Evolutionary conservation across 2,329 filamentous ascomycete genomes (phyloP), one percentile per base, ranked within the genome.

Genomic region (Hypomyces perniciosus): DNA sequence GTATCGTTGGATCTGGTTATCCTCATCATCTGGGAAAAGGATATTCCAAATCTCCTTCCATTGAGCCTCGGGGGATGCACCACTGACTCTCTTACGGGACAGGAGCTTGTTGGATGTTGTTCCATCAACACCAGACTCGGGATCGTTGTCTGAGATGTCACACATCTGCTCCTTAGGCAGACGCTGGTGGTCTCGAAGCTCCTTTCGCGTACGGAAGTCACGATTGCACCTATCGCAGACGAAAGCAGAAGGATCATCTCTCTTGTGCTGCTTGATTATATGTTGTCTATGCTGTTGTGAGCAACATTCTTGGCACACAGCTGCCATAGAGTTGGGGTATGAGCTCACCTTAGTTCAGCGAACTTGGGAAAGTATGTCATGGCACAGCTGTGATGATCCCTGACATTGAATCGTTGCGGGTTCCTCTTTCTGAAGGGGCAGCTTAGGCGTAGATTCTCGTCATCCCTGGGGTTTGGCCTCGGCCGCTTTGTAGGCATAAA

Each of bases 401-500:
- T 64, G 40, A 75, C 68, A 34, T 75, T 75, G 56, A 75, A 75
- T 1, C 71, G 66, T 33, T 64, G 62, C 1, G 72, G 71, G 39
- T 75, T 74, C 9, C 72, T 64, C 56, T 72, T 73, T 31, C 72
- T 63, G 38, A 69, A 75, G 1, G 72, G 72, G 50, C 72, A 75
- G 46, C 71, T 72, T 4, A 72, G 55, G 2, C 69, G 65, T 4
- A 72, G 58, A 40, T 68, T 69, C 46, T 69, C 68, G 1, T 72
- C 68, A 0, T 70, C 69, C 34, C 57, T 61, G 0, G 65, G 62
- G 27, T 64, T 66, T 3, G 63, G 63, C 8, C 64, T 60, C 0
- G 59, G 38, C 12, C 66, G 61, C 50, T 72, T 72, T 6, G 55
- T 52, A 0, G 62, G 61, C 0, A 63, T 10, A 6, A 57, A 61